phyloP scores from a whole-genome alignment of 345 rosid species.

The Eucalyptus marginata region DNA sequence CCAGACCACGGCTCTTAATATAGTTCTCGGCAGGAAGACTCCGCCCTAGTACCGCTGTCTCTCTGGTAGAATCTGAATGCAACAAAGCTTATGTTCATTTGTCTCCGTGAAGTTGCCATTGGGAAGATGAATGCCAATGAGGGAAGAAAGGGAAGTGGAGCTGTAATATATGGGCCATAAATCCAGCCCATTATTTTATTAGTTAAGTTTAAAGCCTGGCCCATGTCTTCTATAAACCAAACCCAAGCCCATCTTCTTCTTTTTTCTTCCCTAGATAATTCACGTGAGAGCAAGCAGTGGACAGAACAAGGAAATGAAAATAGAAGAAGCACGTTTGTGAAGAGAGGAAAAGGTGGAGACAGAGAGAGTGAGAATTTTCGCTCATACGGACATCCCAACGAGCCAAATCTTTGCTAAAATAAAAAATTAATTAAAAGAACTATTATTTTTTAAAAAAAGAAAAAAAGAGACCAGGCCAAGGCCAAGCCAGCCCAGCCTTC shows the following conservation, averaged over 20 bases:
- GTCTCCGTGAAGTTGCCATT: background rate
- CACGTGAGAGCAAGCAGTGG: no score
- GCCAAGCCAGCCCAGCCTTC: no score
- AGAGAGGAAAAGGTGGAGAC: background rate
- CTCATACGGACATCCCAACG: background rate
- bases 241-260: no score
- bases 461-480: no score
- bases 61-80: conserved; percentile 10
- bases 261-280: no score
- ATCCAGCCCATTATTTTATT: no score
- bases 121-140: background rate
- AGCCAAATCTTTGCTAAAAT: background rate
- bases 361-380: background rate
- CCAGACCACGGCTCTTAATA: conserved; percentile 2
- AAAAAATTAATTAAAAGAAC: no score
- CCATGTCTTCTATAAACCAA: no score
- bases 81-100: background rate
- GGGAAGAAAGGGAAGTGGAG: background rate
- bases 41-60: background rate
- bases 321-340: background rate
- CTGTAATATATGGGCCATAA: no score
- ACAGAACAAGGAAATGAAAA: no score
- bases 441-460: no score
- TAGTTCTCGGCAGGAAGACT: background rate
- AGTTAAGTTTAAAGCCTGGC: no score